Evolutionary conservation across 2,329 filamentous ascomycete species (phyloP), one percentile per base, ranked within the genome.

Genomic region (Diaporthe vaccinii): DNA sequence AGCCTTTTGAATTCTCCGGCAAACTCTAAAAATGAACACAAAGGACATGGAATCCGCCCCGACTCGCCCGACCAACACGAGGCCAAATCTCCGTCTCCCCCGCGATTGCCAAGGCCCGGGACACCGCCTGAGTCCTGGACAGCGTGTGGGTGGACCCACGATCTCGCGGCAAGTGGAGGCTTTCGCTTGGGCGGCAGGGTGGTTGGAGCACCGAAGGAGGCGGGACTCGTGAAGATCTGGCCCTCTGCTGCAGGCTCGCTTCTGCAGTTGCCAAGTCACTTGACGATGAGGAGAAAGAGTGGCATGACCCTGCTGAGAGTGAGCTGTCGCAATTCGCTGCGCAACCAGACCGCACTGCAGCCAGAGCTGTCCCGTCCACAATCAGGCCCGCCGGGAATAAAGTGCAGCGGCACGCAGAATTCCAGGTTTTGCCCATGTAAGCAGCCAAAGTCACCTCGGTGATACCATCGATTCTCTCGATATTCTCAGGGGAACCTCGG

Each of bases 1-100:
- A 68, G 46, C 14, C 9, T 68, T 6, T 28, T 68, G 46, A 71
- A 62, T 58, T 58, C 69, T 73, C 72, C 53, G 34, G 55, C 14
- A 39, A 69, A 72, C 68, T 49, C 53, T 72, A 72, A 59, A 41
- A 53, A 49, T 51, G 46, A 65, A 28, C 10, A 22, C 14, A 44
- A 34, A 49, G 41, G 15, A 20, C 14, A n/a, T 22, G 57, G 57
- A 31, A 10, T 39, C 69, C 55, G 57, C 58, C 22, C 70, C 44
- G 69, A 72, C 25, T 31, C 53, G 57, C 57, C 53, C 72, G 74
- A 57, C 68, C 31, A 74, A 76, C 75, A 76, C 75, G 75, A 76
- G 61, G 73, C 75, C 75, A 72, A 76, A 76, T 76, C 49, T 76
- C 75, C 75, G 75, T 39, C 12, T 65, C 49, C 72, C 75, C 74